phyloP scores from a whole-genome alignment of 371 early-diverging fungal species.

The Syncephalastrum monosporum region DNA sequence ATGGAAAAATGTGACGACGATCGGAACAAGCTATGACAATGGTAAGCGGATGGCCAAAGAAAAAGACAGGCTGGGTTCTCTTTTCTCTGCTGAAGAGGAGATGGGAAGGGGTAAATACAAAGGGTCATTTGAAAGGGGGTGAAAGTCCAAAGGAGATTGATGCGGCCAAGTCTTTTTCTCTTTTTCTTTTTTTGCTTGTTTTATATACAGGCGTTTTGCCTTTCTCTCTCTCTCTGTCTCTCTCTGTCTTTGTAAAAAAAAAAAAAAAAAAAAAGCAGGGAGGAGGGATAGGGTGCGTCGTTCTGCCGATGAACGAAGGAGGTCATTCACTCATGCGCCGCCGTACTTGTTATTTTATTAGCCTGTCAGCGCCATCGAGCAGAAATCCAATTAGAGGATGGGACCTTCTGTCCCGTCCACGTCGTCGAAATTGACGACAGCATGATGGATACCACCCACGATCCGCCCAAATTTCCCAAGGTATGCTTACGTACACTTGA shows the following conservation, averaged over 20 bases:
- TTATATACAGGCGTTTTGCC: neutral
- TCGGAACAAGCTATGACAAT: slow-evolving; percentile 18
- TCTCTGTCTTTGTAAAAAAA: too few relatives aligned
- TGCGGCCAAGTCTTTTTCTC: neutral
- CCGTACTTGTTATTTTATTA: slow-evolving; percentile 8
- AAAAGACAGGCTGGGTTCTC: too few relatives aligned
- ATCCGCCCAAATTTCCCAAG: slow-evolving; percentile 28
- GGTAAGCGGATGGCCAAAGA: too few relatives aligned
- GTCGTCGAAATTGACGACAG: slow-evolving; percentile 30
- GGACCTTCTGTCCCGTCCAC: slow-evolving; percentile 23
- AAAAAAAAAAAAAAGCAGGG: too few relatives aligned
- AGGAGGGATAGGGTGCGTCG: too few relatives aligned
- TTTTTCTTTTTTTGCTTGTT: slow-evolving; percentile 7
- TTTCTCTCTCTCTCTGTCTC: too few relatives aligned
- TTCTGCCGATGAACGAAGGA: neutral
- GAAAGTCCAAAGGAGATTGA: too few relatives aligned
- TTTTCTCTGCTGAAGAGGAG: too few relatives aligned
- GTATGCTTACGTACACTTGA: slow-evolving; percentile 4
- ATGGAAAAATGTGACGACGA: slow-evolving; percentile 26
- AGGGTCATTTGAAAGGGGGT: too few relatives aligned
- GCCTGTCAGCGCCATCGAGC: slow-evolving; percentile 31
- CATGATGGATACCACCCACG: slow-evolving; percentile 20
- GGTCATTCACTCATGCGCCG: too few relatives aligned
- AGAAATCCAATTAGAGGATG: slow-evolving; percentile 7
- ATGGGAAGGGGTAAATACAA: too few relatives aligned